Evolutionary conservation across 306 rosid genomes (phyloP).

Genomic region (Cucumis hystrix): DNA sequence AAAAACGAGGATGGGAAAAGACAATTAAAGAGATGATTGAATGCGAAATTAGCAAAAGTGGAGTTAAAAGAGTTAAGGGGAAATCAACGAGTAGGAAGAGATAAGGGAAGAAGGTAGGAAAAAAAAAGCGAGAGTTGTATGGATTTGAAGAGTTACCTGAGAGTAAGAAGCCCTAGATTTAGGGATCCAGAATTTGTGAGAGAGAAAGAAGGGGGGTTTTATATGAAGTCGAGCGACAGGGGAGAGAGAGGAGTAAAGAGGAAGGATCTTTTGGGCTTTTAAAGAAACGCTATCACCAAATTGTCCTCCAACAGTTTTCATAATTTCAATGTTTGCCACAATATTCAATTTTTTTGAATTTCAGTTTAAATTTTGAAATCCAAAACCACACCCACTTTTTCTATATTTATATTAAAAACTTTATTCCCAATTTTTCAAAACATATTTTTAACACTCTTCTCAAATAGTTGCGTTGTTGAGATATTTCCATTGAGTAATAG

Average conservation of each 20-base stretch:
- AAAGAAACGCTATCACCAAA: not conserved
- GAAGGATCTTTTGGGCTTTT: not conserved
- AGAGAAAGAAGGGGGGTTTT: conserved; percentile 16
- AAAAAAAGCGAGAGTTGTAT: conserved; percentile 3
- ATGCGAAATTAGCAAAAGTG: not conserved
- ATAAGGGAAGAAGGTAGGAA: not conserved
- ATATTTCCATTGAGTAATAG: too few species aligned
- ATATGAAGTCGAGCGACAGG: conserved; percentile 32
- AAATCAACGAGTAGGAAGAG: not conserved
- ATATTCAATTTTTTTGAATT: not conserved
- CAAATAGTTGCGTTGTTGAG: too few species aligned
- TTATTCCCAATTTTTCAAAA: too few species aligned
- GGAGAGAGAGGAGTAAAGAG: conserved; percentile 7
- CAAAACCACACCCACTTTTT: not conserved
- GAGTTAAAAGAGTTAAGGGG: not conserved
- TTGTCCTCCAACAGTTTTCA: not conserved
- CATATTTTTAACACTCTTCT: too few species aligned
- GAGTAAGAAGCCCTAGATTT: conserved; percentile 53
- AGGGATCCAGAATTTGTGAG: conserved; percentile 37
- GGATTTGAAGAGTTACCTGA: conserved; percentile 6
- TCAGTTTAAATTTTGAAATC: not conserved
- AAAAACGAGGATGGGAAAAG: not conserved
- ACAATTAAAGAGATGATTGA: not conserved
- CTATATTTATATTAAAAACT: too few species aligned
- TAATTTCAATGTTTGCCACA: not conserved